Evolutionary conservation across 352 stramenopile genomes (phyloP).

Genomic region (Phytopythium chamaehyphon): DNA sequence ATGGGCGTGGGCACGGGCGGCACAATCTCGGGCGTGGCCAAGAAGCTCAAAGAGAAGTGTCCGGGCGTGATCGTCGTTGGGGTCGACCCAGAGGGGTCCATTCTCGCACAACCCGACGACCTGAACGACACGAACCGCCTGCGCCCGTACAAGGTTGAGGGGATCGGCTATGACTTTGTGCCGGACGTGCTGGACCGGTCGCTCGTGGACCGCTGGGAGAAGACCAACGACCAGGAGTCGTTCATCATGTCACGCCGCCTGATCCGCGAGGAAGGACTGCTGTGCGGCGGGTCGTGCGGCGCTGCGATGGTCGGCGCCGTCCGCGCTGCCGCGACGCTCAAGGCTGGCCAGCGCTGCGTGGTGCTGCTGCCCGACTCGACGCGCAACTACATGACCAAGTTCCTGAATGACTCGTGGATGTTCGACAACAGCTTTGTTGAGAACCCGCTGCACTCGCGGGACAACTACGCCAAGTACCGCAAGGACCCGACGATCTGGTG

Average conservation of each 20-base stretch:
- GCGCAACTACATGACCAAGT: constrained; percentile 98
- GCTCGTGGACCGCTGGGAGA: constrained; percentile 93
- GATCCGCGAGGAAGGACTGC: constrained; percentile 93
- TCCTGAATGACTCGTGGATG: constrained; percentile 94
- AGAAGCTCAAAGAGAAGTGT: constrained; percentile 92
- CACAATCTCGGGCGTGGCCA: constrained; percentile 92
- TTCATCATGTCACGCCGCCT: constrained; percentile 93
- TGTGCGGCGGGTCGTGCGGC: constrained; percentile 92
- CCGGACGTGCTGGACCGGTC: constrained; percentile 91
- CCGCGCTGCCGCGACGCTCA: constrained; percentile 69
- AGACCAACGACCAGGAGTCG: constrained; percentile 92
- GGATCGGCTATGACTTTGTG: constrained; percentile 97
- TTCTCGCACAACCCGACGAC: constrained; percentile 88
- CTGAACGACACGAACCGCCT: constrained; percentile 92
- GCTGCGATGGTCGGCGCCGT: constrained; percentile 84
- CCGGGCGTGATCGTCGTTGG: constrained; percentile 83
- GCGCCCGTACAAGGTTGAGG: constrained; percentile 91
- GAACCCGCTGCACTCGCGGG: constrained; percentile 58
- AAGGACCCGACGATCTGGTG: constrained; percentile 89
- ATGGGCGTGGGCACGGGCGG: constrained; percentile 93
- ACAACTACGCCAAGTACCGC: constrained; percentile 68
- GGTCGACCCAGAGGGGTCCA: constrained; percentile 90
- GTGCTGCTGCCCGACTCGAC: constrained; percentile 94
- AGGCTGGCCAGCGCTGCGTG: constrained; percentile 89
- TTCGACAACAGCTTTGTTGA: constrained; percentile 71